Evolutionary conservation across 768 basidiomycete genomes (phyloP).

Genomic region (Ramaria rubella): DNA sequence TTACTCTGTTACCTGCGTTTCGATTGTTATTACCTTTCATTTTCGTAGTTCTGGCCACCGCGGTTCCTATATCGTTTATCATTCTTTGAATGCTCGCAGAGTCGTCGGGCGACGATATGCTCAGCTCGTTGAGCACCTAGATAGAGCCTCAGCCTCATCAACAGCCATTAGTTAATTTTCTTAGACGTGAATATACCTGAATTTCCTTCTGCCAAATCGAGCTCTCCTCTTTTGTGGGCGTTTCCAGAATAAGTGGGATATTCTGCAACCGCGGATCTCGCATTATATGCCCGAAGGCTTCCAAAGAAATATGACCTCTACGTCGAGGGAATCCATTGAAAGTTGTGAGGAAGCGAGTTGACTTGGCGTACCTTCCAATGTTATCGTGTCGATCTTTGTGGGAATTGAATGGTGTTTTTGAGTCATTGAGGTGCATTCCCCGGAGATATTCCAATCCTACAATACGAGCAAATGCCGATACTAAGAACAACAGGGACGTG

Average conservation of each 20-base stretch:
- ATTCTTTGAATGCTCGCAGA: not conserved
- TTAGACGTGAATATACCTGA: no score
- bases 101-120: not conserved
- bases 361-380: constrained; percentile 61
- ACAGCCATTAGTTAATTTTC: not conserved
- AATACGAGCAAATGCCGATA: constrained; percentile 56
- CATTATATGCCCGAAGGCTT: constrained; percentile 58
- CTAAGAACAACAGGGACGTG: no score
- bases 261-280: constrained; percentile 58
- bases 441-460: constrained; percentile 69
- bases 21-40: not conserved
- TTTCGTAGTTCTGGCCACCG: not conserved
- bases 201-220: constrained; percentile 75
- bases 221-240: constrained; percentile 60
- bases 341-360: not conserved
- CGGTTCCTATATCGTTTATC: not conserved
- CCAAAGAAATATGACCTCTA: constrained; percentile 64
- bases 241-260: constrained; percentile 80
- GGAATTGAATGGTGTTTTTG: constrained; percentile 55
- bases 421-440: constrained; percentile 85
- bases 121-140: not conserved
- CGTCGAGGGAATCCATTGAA: not conserved
- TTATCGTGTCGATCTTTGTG: constrained; percentile 80
- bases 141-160: not conserved
- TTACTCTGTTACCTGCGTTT: not conserved